Base-by-base conservation (phyloP, 2,329 filamentous ascomycete species). In the Xylariaceae sp. region DNA sequence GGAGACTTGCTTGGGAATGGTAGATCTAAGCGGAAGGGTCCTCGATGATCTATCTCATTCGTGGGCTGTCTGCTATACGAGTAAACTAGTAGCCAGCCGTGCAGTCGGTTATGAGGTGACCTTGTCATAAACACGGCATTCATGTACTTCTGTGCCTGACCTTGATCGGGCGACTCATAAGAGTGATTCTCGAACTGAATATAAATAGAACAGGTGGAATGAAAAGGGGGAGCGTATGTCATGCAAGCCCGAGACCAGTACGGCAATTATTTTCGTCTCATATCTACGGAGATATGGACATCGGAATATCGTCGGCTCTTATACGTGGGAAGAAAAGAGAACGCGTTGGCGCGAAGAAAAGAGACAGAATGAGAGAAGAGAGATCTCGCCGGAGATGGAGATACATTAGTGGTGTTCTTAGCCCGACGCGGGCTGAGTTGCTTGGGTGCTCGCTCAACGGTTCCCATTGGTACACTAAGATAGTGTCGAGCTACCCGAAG, bases 401-500 rank as follows among this genome's bases (percentile, higher is more conserved):
- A 15, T n/a, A 11, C 5, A 6, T n/a, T 45, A 45, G 37, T 13
- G 37, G 37, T 42, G 37, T 42, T 13, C 37, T 42, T 42, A 42
- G 37, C 37, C 37, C 11, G 37, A 42, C 37, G 37, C 37, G 37
- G 37, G 37, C 37, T 39, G 37, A 39, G 11, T 13, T 44, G n/a
- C 42, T 6, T 45, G 5, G 13, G 42, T n/a, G 42, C 13, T 45
- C 42, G 13, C 13, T 45, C 11, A n/a, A 45, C 42, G 42, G 9
- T 6, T 45, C 42, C 13, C 13, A 45, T 45, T 45, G 42, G 42
- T 15, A 15, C 42, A 45, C 42, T 45, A 45, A 45, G 42, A 45
- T 45, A 45, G 10, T n/a, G 42, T n/a, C 5, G 42, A 6, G 58
- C 52, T 57, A 61, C 60, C 58, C 61, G 58, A 60, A 59, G 61